Evolutionary conservation across 164 flowering plant species (phyloP), one percentile per base, ranked within the genome.

Genomic region (Aristolochia californica): DNA sequence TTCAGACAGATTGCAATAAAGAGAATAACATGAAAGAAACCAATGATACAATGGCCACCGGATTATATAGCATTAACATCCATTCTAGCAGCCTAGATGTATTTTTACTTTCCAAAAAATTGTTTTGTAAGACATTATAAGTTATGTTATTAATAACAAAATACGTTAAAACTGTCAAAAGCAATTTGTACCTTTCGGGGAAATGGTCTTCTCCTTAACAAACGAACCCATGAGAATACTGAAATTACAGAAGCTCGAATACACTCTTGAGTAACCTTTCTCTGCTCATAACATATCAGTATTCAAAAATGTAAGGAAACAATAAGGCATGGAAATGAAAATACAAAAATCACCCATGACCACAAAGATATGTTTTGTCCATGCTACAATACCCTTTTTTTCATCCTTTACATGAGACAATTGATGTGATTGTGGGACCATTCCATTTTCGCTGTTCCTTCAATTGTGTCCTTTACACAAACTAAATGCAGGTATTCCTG

Each of bases 141-240:
- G 24, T 21, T 52, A 14, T 24, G 1, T 0, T 16, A 18, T 16
- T 20, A 8, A 34, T 25, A 25, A 27, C 26, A 55, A 5, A 50
- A 14, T 5, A 14, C 47, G 43, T 18, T 20, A 57, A 44, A 26
- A 44, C 13, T 12, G 38, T 13, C 22, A 38, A 22, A 34, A 56
- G 48, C 55, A 34, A 17, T 26, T 13, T 55, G 17, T 49, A 43
- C 56, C 61, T 63, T 48, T 60, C 52, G 48, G 5, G 45, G 43
- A 56, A 62, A 63, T 18, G 56, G 66, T 43, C 51, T 64, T 34
- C 59, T 62, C 57, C 62, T 57, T 27, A 57, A 50, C 57, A 64
- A 43, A 51, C 45, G 57, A 58, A 51, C 61, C 51, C 62, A 58
- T 51, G 49, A 58, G 50, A 18, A 57, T 45, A 27, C 23, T 21